phyloP scores from a whole-genome alignment of 495 filamentous ascomycete genomes.

The Neurospora tetraspora region DNA sequence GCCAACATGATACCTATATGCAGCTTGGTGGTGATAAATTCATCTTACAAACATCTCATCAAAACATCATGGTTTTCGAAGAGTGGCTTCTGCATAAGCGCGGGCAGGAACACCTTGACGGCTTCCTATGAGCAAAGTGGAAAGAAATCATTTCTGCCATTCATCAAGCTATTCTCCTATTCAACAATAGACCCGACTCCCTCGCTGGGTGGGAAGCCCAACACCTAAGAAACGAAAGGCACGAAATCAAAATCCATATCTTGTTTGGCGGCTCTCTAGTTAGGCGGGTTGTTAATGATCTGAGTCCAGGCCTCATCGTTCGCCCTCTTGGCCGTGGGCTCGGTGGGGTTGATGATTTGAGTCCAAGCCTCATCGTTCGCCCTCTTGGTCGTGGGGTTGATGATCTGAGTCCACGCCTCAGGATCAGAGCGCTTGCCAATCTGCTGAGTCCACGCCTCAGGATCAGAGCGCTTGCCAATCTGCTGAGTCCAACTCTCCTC shows the following conservation, averaged over 20 bases:
- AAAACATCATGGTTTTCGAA: neutral
- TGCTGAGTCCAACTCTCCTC: no score
- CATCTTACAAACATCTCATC: neutral
- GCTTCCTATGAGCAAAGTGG: neutral
- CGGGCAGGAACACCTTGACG: neutral
- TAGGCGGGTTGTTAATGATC: neutral
- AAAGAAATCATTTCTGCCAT: neutral
- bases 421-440: no score
- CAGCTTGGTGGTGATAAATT: neutral
- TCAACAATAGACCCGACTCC: neutral
- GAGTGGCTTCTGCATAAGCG: neutral
- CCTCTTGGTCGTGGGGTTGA: neutral
- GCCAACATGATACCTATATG: neutral
- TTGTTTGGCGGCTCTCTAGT: neutral
- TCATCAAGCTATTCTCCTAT: neutral
- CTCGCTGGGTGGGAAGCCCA: neutral
- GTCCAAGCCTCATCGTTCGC: neutral
- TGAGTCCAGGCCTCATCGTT: neutral
- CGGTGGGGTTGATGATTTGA: neutral
- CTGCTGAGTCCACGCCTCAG: neutral
- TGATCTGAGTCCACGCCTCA: neutral
- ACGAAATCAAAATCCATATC: neutral
- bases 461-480: no score
- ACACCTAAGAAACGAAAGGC: neutral
- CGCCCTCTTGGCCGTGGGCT: neutral